These are phyloP conservation scores for Lepidium africanum DNA, from an alignment of 345 rosid genomes.

Conservation along the genomic window DNA sequence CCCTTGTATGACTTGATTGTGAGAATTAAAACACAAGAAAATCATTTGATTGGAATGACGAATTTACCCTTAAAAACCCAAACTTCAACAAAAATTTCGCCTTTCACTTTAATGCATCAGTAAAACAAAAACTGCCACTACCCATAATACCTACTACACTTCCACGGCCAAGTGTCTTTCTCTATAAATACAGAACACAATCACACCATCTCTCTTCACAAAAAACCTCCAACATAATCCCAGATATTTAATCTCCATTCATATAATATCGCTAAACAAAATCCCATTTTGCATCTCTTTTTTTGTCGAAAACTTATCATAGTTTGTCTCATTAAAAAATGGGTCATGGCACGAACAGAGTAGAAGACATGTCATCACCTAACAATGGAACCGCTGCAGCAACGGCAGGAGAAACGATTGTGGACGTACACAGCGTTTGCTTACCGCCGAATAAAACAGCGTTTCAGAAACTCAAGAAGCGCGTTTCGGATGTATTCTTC, in stretches of 20 bases:
- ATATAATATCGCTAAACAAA: not conserved
- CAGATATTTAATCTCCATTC: not conserved
- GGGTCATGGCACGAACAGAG: constrained; percentile 32
- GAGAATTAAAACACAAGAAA: not conserved
- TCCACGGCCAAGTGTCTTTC: constrained; percentile 1
- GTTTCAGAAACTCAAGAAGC: constrained; percentile 52
- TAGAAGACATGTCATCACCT: constrained; percentile 31
- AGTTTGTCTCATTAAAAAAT: not conserved
- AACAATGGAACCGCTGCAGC: constrained; percentile 13
- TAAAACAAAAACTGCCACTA: constrained; percentile 18
- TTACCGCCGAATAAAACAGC: constrained; percentile 62
- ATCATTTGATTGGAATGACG: not conserved
- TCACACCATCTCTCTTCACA: constrained; percentile 11
- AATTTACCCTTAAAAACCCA: constrained; percentile 9
- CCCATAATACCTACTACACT: constrained; percentile 25
- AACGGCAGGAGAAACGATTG: constrained; percentile 13
- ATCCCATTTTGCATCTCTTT: not conserved
- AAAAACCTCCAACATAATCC: not conserved
- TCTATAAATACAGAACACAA: constrained; percentile 21
- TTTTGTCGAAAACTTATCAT: not conserved
- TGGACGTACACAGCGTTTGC: constrained; percentile 65
- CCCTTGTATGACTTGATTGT: not conserved
- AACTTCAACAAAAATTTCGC: not conserved
- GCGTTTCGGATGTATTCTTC: constrained; percentile 69
- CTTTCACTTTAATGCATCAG: not conserved